Base-by-base conservation (phyloP, 2,329 filamentous ascomycete genomes). In the Apiospora pterosperma region DNA sequence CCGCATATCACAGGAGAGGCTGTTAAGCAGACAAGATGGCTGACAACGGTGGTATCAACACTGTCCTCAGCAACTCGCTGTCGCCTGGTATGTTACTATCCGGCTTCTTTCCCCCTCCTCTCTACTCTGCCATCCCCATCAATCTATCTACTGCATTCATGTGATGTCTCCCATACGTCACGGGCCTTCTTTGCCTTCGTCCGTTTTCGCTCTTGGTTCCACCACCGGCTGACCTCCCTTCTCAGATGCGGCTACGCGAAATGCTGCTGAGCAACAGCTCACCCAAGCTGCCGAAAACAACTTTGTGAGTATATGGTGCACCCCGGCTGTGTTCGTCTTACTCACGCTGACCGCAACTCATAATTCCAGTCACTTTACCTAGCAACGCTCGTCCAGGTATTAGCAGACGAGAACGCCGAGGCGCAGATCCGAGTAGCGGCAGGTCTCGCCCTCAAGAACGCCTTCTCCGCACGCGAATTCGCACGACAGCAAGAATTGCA, bases 401-500 rank as follows among this genome's bases (percentile, higher is more conserved):
- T 99, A 75, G 93, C 94, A 76, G 97, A 97, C 81, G 95, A 98
- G 76, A 86, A 88, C 72, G 90, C 91, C 70, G 85, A 92, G 76
- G 87, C 91, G 69, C 88, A 92, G 76, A 96, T 97, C 76, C 91
- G 96, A 85, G 91, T 92, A 72, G 95, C 96, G 72, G 96, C 96
- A 73, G 96, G 94, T 88, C 88, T 99, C 73, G 95, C 96, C 72
- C 85, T 99, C 76, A 99, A 99, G 84, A 99, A 99, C 85, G 92
- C 96, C 74, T 98, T 99, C 83, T 93, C 92, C 76, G 92, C 94
- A 75, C 91, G 96, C 84, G 96, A 99, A 80, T 90, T 90, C 75
- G 83, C 88, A 74, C 91, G 93, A 76, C 89, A 97, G 81, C 90
- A 92, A 76, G 92, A 96, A 77, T 88, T 98, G 65, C 96, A 98